Percentiles rank a stretch among this genome's conserved stretches.
phyloP scores from a whole-genome alignment of 768 basidiomycete genomes.

The Tylopilus subfusipes region DNA sequence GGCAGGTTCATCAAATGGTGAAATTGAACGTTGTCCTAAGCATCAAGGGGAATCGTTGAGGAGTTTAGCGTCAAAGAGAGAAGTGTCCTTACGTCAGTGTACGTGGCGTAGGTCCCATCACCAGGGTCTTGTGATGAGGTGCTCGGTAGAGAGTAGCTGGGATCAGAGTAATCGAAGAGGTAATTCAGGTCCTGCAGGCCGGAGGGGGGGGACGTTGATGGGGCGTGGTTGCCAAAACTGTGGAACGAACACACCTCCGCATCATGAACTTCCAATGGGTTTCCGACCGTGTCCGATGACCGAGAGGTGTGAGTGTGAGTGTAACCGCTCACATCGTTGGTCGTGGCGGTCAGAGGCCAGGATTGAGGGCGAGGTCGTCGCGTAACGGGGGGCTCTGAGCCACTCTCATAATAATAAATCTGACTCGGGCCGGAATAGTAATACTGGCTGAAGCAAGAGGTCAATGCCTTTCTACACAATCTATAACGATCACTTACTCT shows the following conservation, averaged over 20 bases:
- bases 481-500: constrained; percentile 11
- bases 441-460: constrained; percentile 2
- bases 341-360: constrained; percentile 3
- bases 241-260: constrained; percentile 11
- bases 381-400: background rate
- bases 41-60: background rate
- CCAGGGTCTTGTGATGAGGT: background rate
- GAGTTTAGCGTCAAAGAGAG: background rate
- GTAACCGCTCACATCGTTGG: background rate
- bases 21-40: constrained; percentile 7
- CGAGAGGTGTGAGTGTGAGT: background rate
- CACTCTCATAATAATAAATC: constrained; percentile 10
- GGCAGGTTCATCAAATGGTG: background rate
- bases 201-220: background rate
- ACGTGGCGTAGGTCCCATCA: constrained; percentile 1
- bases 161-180: background rate
- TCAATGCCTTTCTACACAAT: constrained; percentile 2
- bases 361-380: background rate
- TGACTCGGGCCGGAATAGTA: background rate
- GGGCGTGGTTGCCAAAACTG: background rate
- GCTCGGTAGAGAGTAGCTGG: background rate
- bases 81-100: constrained; percentile 3
- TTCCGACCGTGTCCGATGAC: background rate
- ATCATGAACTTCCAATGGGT: background rate
- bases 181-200: constrained; percentile 7